phyloP scores from a whole-genome alignment of 805 yeast genomes.

The Kregervanrija fluxuum region DNA sequence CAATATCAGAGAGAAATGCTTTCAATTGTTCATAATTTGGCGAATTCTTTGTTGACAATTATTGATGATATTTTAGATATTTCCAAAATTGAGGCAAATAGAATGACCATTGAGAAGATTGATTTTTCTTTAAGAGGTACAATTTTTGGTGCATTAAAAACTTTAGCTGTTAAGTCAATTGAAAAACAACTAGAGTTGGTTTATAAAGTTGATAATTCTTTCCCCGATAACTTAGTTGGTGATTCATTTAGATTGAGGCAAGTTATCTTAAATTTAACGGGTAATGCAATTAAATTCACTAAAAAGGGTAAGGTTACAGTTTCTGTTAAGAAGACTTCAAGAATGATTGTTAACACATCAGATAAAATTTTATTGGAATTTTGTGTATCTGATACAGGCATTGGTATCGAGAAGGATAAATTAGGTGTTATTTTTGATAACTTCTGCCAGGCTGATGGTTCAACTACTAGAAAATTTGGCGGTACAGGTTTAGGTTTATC shows the following conservation, averaged over 20 bases:
- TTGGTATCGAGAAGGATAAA: conserved; percentile 82
- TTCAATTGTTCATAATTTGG: conserved; percentile 81
- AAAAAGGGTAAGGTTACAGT: conserved; percentile 75
- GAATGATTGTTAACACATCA: conserved; percentile 25
- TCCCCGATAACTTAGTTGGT: conserved; percentile 82
- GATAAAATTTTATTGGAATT: conserved; percentile 56
- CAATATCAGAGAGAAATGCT: conserved; percentile 91
- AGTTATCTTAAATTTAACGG: conserved; percentile 78
- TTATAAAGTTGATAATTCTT: conserved; percentile 77
- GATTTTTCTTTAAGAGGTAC: conserved; percentile 83
- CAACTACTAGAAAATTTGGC: conserved; percentile 87
- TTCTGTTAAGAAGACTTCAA: conserved; percentile 52
- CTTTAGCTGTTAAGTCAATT: conserved; percentile 83
- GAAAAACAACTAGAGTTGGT: conserved; percentile 76
- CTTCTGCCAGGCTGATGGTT: conserved; percentile 90
- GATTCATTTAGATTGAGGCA: conserved; percentile 86
- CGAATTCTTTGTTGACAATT: conserved; percentile 76
- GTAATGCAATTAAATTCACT: conserved; percentile 86
- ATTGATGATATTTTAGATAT: conserved; percentile 89
- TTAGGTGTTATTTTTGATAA: conserved; percentile 82
- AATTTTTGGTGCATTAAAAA: conserved; percentile 83
- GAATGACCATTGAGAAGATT: conserved; percentile 88
- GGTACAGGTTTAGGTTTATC: conserved; percentile 90
- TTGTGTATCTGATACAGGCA: conserved; percentile 86
- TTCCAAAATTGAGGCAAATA: conserved; percentile 86